Evolutionary conservation across 192 early-diverging fungal genomes (phyloP).

Genomic region (Coemansia sp.): DNA sequence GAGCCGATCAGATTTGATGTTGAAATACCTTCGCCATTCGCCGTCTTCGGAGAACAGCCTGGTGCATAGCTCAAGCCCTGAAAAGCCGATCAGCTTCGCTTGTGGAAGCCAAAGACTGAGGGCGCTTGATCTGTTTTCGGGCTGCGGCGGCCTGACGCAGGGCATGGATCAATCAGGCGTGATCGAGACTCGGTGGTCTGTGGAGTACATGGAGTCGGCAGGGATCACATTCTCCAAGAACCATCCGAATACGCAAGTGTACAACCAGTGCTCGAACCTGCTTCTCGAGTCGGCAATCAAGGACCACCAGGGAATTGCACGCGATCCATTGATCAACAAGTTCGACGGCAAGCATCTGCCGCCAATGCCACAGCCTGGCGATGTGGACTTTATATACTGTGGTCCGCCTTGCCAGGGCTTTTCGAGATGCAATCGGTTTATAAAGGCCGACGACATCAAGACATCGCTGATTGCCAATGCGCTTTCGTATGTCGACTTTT

Average conservation of each 20-base stretch:
- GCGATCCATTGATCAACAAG: slow-evolving; percentile 40
- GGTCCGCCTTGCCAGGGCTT: slow-evolving; percentile 76
- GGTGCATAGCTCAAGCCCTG: neutral
- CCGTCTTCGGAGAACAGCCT: neutral
- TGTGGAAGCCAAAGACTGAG: slow-evolving; percentile 42
- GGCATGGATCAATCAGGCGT: slow-evolving; percentile 61
- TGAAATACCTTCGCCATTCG: slow-evolving; percentile 18
- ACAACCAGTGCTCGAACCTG: slow-evolving; percentile 63
- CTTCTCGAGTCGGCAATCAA: slow-evolving; percentile 65
- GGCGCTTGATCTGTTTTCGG: slow-evolving; percentile 68
- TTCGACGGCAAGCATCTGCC: slow-evolving; percentile 39
- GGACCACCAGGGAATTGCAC: slow-evolving; percentile 38
- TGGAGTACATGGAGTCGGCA: slow-evolving; percentile 63
- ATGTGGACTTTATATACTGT: slow-evolving; percentile 71
- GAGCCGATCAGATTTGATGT: slow-evolving; percentile 10
- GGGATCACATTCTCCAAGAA: slow-evolving; percentile 63
- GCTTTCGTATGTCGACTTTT: slow-evolving; percentile 70
- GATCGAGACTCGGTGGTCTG: slow-evolving; percentile 62
- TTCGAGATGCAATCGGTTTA: slow-evolving; percentile 59
- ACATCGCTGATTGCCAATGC: slow-evolving; percentile 64
- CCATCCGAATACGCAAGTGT: slow-evolving; percentile 59
- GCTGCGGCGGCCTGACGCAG: slow-evolving; percentile 67
- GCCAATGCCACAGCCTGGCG: slow-evolving; percentile 61
- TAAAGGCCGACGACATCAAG: slow-evolving; percentile 66
- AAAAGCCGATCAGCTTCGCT: slow-evolving; percentile 19